A percentile compares a stretch with the other conserved stretches of the same genome.
These are phyloP conservation scores for Poteriospumella lacustris DNA, from an alignment of 108 stramenopile species.

Conservation along the genomic window DNA sequence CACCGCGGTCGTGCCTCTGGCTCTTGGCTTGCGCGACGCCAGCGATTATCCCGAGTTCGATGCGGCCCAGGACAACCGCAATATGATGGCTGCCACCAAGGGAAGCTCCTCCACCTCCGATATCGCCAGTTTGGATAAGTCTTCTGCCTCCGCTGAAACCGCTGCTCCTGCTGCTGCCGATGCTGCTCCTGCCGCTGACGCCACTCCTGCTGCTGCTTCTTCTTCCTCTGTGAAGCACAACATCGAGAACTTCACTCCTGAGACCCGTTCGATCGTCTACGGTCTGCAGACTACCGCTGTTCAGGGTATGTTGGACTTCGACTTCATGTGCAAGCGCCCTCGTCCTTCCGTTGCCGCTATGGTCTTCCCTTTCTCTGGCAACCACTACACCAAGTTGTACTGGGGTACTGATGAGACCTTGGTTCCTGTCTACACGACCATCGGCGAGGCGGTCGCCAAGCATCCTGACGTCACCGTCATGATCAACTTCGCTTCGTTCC, in stretches of 20 bases:
- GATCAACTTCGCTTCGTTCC: conserved; percentile 82
- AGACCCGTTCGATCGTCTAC: conserved; percentile 70
- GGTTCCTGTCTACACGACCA: conserved; percentile 69
- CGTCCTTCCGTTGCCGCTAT: conserved; percentile 72
- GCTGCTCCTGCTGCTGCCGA: conserved; percentile 41
- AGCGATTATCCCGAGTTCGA: conserved; percentile 66
- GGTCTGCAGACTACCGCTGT: conserved; percentile 71
- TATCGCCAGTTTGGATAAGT: not conserved
- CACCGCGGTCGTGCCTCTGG: conserved; percentile 73
- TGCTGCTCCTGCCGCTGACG: not conserved
- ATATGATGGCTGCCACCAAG: conserved; percentile 28
- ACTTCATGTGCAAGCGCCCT: conserved; percentile 79
- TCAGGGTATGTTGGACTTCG: conserved; percentile 86
- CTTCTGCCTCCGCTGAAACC: not conserved
- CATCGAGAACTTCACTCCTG: conserved; percentile 35
- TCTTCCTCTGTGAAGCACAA: conserved; percentile 20
- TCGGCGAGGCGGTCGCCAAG: conserved; percentile 65
- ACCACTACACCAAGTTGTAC: conserved; percentile 81
- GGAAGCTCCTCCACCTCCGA: not conserved
- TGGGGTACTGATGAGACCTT: conserved; percentile 79
- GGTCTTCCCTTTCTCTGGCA: conserved; percentile 70
- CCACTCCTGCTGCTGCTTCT: conserved; percentile 40
- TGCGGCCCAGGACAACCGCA: conserved; percentile 18
- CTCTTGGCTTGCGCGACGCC: conserved; percentile 61
- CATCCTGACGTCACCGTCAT: conserved; percentile 68